Percentiles rank a stretch among this genome's conserved stretches.
Conservation (phyloP, 345 rosid species). For the Rhizophora apiculata region DNA sequence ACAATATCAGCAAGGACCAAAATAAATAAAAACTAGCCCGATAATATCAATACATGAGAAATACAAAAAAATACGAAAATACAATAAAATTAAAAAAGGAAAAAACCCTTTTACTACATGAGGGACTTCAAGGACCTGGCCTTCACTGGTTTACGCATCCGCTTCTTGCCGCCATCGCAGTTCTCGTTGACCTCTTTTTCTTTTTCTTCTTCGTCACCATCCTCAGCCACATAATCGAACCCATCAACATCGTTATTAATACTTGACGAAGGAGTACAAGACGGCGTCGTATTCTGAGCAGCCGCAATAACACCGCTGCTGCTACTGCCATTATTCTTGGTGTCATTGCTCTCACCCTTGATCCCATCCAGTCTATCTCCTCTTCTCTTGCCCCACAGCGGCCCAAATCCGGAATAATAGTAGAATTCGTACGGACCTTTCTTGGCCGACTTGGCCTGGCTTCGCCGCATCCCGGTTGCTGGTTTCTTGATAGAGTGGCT, state of each 20-base stretch:
- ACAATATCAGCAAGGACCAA: constrained; percentile 7
- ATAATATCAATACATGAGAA: neutral
- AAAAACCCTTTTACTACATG: constrained; percentile 40
- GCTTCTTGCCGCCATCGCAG: constrained; percentile 45
- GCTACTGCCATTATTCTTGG: neutral
- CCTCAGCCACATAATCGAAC: constrained; percentile 40
- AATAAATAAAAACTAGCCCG: neutral
- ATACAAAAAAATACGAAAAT: neutral
- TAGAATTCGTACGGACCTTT: constrained; percentile 69
- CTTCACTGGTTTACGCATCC: constrained; percentile 75
- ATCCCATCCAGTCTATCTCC: constrained; percentile 28
- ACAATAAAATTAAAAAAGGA: neutral
- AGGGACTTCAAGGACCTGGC: constrained; percentile 92
- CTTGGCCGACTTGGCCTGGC: constrained; percentile 41
- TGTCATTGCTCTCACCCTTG: constrained; percentile 2
- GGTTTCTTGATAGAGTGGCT: constrained; percentile 11
- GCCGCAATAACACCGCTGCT: neutral
- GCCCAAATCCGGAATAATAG: constrained; percentile 96
- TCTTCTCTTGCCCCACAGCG: constrained; percentile 71
- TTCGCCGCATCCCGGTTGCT: constrained; percentile 30
- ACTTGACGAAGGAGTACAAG: constrained; percentile 17
- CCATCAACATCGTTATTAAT: constrained; percentile 28
- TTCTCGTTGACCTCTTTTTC: constrained; percentile 18
- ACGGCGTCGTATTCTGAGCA: constrained; percentile 24
- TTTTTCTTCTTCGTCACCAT: constrained; percentile 30